Evolutionary conservation across 352 stramenopile genomes (phyloP).

Genomic region (Pythium pyrilobum): DNA sequence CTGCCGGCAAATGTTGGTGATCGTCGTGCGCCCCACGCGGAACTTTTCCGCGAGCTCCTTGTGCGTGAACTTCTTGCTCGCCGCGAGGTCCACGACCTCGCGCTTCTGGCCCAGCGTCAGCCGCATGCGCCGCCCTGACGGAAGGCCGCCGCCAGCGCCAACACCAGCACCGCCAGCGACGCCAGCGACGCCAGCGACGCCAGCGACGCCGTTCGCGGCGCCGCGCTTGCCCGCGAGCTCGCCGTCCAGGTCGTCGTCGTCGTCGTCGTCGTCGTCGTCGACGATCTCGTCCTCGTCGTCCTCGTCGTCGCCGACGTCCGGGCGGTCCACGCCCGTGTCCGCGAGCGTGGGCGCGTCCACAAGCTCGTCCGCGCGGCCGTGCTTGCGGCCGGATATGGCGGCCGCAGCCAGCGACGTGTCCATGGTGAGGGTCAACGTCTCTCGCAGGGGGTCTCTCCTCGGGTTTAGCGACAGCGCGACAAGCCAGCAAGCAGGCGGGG

Average conservation of each 20-base stretch:
- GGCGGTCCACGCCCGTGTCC: conserved; percentile 1
- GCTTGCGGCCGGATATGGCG: conserved; percentile 6
- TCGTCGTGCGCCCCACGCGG: conserved; percentile 70
- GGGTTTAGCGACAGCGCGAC: conserved; percentile 17
- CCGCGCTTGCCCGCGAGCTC: conserved; percentile 7
- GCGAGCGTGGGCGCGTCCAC: conserved; percentile 9
- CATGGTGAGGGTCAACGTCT: conserved; percentile 3
- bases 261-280: not conserved
- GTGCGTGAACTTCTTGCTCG: conserved; percentile 84
- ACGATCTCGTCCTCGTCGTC: not conserved
- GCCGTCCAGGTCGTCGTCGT: conserved; percentile 8
- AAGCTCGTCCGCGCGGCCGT: not conserved
- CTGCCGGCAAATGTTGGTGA: conserved; percentile 85
- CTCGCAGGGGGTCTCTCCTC: conserved; percentile 16
- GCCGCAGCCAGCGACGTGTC: not conserved
- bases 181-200: not conserved
- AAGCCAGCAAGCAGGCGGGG: not conserved
- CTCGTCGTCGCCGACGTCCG: not conserved
- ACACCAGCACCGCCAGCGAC: not conserved
- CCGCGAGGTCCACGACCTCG: conserved; percentile 77
- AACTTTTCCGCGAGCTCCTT: conserved; percentile 81
- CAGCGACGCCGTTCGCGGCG: not conserved
- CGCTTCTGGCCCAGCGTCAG: conserved; percentile 82
- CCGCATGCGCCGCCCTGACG: conserved; percentile 47
- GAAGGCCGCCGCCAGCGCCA: conserved; percentile 14